Conservation (phyloP, 208 protist genomes). For the Wallacemonas sp. region DNA sequence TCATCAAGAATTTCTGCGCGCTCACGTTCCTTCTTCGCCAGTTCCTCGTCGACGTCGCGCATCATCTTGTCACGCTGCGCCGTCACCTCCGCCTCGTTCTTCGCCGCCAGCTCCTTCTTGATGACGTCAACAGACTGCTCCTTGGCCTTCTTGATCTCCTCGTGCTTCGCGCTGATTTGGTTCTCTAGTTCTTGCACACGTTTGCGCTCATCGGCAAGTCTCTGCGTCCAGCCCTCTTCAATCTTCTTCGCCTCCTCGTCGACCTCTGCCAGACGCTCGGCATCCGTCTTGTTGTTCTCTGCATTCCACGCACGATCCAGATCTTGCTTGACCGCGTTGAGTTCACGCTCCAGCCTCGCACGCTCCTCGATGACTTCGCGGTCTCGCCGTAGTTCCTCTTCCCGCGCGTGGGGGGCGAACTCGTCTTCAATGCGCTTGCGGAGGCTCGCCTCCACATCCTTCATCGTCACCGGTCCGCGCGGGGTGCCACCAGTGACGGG, state of each 20-base stretch:
- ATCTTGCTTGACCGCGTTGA: constrained; percentile 18
- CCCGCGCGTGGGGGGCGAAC: constrained; percentile 35
- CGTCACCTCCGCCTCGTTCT: constrained; percentile 10
- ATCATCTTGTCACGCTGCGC: constrained; percentile 6
- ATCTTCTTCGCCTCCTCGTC: constrained; percentile 25
- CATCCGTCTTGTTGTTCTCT: constrained; percentile 15
- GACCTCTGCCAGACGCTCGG: constrained; percentile 13
- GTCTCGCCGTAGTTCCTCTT: constrained; percentile 37
- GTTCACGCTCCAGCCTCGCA: constrained; percentile 4
- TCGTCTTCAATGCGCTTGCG: constrained; percentile 54
- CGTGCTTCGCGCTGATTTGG: constrained; percentile 7
- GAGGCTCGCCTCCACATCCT: constrained; percentile 55
- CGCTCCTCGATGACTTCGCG: constrained; percentile 21
- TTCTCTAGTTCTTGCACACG: constrained; percentile 18
- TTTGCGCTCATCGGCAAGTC: constrained; percentile 11
- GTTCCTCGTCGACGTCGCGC: constrained; percentile 17
- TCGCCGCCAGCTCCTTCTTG: constrained; percentile 2
- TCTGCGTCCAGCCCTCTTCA: constrained; percentile 10
- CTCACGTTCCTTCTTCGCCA: constrained; percentile 21
- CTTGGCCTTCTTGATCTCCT: neutral
- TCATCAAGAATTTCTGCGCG: constrained; percentile 13
- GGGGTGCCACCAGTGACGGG: neutral
- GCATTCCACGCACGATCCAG: constrained; percentile 21
- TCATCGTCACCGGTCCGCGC: constrained; percentile 17
- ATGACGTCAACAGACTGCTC: constrained; percentile 5